Conservation (phyloP, 2,329 filamentous ascomycete species). For the Penicillium freii region DNA sequence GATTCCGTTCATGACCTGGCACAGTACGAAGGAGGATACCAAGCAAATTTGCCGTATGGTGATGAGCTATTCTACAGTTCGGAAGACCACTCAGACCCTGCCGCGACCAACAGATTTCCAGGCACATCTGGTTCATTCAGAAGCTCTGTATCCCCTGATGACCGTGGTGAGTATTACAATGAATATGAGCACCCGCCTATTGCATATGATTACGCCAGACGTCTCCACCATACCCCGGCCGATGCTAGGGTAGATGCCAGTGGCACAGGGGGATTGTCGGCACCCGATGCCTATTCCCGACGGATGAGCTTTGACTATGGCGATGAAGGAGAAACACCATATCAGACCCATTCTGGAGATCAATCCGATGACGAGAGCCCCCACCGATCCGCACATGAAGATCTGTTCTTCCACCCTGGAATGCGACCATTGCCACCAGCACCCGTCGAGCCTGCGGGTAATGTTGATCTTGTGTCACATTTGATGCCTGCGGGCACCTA, state of each 20-base stretch:
- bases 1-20: slow-evolving; percentile 72
- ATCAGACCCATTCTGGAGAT: slow-evolving; percentile 55
- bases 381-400: slow-evolving; percentile 71
- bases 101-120: slow-evolving; percentile 15
- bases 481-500: slow-evolving; percentile 61
- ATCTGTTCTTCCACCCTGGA: slow-evolving; percentile 91
- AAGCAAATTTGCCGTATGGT: slow-evolving; percentile 61
- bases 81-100: slow-evolving; percentile 22
- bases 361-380: slow-evolving; percentile 63
- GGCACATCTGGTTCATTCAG: slow-evolving; percentile 29
- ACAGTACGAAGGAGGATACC: slow-evolving; percentile 70
- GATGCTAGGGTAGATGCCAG: slow-evolving; percentile 79
- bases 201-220: slow-evolving; percentile 55
- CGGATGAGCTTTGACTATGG: slow-evolving; percentile 89
- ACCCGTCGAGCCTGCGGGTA: slow-evolving; percentile 55
- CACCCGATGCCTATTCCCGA: slow-evolving; percentile 62
- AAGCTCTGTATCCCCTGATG: slow-evolving; percentile 26
- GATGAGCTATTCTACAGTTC: slow-evolving; percentile 41
- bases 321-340: slow-evolving; percentile 72
- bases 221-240: slow-evolving; percentile 55
- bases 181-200: slow-evolving; percentile 39
- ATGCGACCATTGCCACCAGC: slow-evolving; percentile 65
- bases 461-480: slow-evolving; percentile 45
- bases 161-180: slow-evolving; percentile 29
- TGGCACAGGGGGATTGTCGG: slow-evolving; percentile 83